A percentile compares a stretch with the other conserved stretches of the same genome.
Evolutionary conservation across 1,284 basidiomycete species (phyloP).

Genomic region (Thecaphora thlaspeos): DNA sequence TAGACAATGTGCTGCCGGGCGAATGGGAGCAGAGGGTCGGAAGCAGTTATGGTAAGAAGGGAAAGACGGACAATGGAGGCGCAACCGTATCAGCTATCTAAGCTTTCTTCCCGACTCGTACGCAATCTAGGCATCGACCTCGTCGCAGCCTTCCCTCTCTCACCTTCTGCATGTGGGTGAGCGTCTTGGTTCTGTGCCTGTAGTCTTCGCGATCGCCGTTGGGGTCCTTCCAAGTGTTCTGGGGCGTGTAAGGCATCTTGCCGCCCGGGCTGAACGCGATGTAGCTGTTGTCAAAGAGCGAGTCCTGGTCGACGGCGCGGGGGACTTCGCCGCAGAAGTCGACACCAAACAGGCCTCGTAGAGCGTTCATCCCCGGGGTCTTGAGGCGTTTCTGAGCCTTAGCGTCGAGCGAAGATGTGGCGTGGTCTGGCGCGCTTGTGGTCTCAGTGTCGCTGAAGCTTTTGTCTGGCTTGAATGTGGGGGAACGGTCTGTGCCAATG

Average conservation of each 20-base stretch:
- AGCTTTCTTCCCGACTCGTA: no score
- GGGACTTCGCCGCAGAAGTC: conserved; percentile 3
- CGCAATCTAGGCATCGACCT: no score
- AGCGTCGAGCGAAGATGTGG: no score
- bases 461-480: no score
- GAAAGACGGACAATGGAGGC: neutral
- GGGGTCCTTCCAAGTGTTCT: conserved; percentile 35
- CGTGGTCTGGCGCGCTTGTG: no score
- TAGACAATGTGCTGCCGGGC: conserved; percentile 60
- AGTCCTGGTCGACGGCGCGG: conserved; percentile 28
- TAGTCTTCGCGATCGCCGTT: conserved; percentile 38
- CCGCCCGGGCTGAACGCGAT: conserved; percentile 21
- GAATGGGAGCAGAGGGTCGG: neutral
- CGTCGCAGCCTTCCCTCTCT: no score
- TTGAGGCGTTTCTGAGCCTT: no score
- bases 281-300: conserved; percentile 37
- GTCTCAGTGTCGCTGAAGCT: no score
- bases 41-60: neutral
- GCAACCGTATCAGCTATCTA: no score
- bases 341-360: no score
- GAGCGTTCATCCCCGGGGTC: no score
- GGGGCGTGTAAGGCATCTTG: conserved; percentile 33
- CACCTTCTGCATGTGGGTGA: conserved; percentile 57
- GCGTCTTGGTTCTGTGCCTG: conserved; percentile 27
- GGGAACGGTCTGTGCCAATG: no score